phyloP scores from a whole-genome alignment of 805 yeast genomes.

The Starmerella apicola region DNA sequence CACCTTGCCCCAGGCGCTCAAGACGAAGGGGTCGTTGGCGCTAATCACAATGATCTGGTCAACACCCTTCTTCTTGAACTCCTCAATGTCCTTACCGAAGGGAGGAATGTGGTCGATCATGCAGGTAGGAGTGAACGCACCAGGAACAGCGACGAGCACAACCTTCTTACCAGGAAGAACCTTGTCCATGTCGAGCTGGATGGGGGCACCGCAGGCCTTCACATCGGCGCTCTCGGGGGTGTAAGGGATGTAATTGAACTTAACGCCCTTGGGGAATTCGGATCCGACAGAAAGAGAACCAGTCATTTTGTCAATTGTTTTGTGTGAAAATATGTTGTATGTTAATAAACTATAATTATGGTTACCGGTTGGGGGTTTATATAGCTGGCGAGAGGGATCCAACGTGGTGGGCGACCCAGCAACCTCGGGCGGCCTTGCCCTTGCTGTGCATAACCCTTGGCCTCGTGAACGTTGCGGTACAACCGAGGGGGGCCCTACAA shows the following conservation, averaged over 20 bases:
- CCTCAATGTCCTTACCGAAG: constrained; percentile 37
- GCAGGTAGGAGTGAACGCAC: constrained; percentile 81
- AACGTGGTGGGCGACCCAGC: too few relatives aligned
- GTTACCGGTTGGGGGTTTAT: too few relatives aligned
- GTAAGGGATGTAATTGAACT: constrained; percentile 28
- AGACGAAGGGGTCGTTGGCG: constrained; percentile 61
- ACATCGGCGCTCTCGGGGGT: constrained; percentile 24
- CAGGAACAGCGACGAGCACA: constrained; percentile 67
- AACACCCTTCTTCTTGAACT: constrained; percentile 47
- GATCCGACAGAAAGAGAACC: constrained; percentile 16
- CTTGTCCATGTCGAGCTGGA: constrained; percentile 27
- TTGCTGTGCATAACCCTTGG: too few relatives aligned
- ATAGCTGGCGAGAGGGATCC: too few relatives aligned
- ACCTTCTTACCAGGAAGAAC: constrained; percentile 38
- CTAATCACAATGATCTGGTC: constrained; percentile 52
- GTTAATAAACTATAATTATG: too few relatives aligned
- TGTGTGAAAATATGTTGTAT: too few relatives aligned
- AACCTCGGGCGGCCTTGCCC: too few relatives aligned
- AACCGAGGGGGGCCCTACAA: too few relatives aligned
- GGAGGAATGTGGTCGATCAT: constrained; percentile 62
- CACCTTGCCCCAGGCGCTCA: constrained; percentile 53
- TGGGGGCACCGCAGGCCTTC: constrained; percentile 32
- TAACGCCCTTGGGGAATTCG: constrained; percentile 26
- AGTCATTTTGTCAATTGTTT: too few relatives aligned
- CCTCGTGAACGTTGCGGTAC: too few relatives aligned